Conservation (phyloP, 1,139 yeast species). For the Zygoascus sp. region DNA sequence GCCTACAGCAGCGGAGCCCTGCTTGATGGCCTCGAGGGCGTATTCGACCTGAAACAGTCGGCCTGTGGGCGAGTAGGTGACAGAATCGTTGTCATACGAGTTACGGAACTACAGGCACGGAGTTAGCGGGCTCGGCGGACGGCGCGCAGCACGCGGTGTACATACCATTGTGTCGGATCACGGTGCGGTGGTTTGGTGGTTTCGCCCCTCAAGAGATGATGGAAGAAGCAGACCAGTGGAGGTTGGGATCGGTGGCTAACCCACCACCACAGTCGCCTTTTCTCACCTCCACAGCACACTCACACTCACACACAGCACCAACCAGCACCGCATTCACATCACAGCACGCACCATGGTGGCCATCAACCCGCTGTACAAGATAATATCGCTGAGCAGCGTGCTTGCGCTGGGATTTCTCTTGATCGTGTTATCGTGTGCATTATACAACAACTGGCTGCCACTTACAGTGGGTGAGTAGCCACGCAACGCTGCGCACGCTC, state of each 20-base stretch:
- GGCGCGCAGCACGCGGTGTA: neutral
- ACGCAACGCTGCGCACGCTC: too few relatives aligned
- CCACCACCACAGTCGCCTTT: too few relatives aligned
- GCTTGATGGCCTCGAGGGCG: conserved; percentile 95
- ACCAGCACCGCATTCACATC: too few relatives aligned
- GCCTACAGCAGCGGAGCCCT: conserved; percentile 97
- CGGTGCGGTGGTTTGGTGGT: neutral
- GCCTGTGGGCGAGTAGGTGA: conserved; percentile 96
- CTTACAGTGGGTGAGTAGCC: conserved; percentile 48
- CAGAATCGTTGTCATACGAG: conserved; percentile 96
- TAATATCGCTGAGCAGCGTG: conserved; percentile 67
- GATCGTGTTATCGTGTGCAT: conserved; percentile 71
- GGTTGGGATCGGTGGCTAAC: too few relatives aligned
- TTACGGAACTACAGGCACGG: conserved; percentile 70
- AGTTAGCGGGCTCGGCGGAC: too few relatives aligned
- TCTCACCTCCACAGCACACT: too few relatives aligned
- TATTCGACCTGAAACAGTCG: conserved; percentile 92
- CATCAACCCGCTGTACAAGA: conserved; percentile 62
- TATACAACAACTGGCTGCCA: conserved; percentile 77
- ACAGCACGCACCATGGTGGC: conserved; percentile 20
- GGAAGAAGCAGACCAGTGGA: neutral
- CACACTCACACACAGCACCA: too few relatives aligned
- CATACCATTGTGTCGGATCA: conserved; percentile 7
- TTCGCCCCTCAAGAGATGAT: neutral
- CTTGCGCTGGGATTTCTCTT: conserved; percentile 74